Conservation (phyloP, 2,329 filamentous ascomycete species). For the Alternaria atra region DNA sequence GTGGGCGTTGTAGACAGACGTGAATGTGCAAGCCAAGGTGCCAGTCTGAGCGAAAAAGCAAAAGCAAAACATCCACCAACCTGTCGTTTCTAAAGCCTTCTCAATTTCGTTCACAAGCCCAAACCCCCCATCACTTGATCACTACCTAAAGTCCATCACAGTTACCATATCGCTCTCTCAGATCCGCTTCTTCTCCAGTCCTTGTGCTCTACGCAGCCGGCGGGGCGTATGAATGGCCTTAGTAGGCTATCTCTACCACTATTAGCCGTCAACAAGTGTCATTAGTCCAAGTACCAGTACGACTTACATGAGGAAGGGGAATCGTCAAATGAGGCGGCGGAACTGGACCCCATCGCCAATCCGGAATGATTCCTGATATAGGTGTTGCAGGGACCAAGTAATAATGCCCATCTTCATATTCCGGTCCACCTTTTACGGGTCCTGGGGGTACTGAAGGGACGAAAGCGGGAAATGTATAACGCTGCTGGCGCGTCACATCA, state of each 20-base stretch:
- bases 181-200: not conserved
- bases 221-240: not conserved
- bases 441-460: not conserved
- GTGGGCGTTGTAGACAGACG: not conserved
- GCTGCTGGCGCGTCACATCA: not conserved
- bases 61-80: not conserved
- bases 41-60: not conserved
- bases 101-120: not conserved
- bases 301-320: not conserved
- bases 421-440: not conserved
- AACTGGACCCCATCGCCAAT: not conserved
- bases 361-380: not conserved
- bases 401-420: not conserved
- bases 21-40: not conserved
- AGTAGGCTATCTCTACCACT: not conserved
- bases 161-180: not conserved
- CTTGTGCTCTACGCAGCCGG: not conserved
- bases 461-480: not conserved
- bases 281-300: not conserved
- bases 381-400: not conserved
- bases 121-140: no score
- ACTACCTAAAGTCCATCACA: not conserved
- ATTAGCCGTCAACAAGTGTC: not conserved
- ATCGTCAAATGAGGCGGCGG: not conserved
- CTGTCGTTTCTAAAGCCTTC: not conserved